Conservation (phyloP, 441 rosid genomes). For the Macaranga tanarius region DNA sequence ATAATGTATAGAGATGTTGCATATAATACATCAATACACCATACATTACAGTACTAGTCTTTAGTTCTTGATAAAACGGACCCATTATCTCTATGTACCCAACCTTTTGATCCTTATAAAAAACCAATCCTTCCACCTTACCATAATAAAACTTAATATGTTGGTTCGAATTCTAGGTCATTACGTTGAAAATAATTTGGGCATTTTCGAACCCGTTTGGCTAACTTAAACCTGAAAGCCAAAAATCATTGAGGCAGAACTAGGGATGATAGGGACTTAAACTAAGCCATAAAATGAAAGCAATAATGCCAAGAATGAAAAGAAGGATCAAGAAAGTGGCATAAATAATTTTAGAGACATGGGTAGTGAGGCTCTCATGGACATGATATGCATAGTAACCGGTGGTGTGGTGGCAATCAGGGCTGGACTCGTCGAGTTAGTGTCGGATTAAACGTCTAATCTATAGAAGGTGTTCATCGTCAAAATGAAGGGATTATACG, state of each 20-base stretch:
- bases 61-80: slow-evolving; percentile 64
- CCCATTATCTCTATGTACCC: slow-evolving; percentile 46
- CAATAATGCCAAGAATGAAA: slow-evolving; percentile 47
- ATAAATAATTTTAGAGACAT: slow-evolving; percentile 61
- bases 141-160: slow-evolving; percentile 61
- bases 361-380: slow-evolving; percentile 62
- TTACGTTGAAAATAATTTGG: slow-evolving; percentile 54
- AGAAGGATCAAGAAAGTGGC: slow-evolving; percentile 49
- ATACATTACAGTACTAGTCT: slow-evolving; percentile 44
- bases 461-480: slow-evolving; percentile 29
- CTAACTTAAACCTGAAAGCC: slow-evolving; percentile 55
- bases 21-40: slow-evolving; percentile 29
- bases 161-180: slow-evolving; percentile 65
- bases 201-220: slow-evolving; percentile 57
- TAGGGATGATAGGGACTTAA: slow-evolving; percentile 89
- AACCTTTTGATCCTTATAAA: slow-evolving; percentile 54
- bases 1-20: too few species aligned
- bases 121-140: slow-evolving; percentile 50
- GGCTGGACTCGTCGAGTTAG: slow-evolving; percentile 22
- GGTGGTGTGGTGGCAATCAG: slow-evolving; percentile 44
- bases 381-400: slow-evolving; percentile 60
- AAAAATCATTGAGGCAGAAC: slow-evolving; percentile 48
- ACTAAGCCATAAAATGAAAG: slow-evolving; percentile 78
- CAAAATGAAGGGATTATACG: neutral
- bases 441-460: slow-evolving; percentile 35